Conservation (phyloP, 495 filamentous ascomycete species). For the Lepidopterella palustris region DNA sequence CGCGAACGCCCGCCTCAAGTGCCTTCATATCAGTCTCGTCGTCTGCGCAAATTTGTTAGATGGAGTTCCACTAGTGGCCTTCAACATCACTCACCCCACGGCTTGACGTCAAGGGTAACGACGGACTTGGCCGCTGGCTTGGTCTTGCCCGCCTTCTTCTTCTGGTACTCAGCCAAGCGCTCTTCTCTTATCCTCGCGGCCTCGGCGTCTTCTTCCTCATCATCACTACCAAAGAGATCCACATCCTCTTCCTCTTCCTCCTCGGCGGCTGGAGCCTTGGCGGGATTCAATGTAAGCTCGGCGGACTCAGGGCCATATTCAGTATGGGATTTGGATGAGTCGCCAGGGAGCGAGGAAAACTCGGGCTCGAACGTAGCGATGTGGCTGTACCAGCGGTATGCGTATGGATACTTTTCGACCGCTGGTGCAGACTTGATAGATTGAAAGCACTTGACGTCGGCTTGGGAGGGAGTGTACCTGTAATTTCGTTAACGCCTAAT, state of each 20-base stretch:
- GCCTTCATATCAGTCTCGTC: constrained; percentile 86
- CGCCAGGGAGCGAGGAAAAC: constrained; percentile 85
- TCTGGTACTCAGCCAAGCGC: constrained; percentile 85
- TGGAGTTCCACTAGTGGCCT: background rate
- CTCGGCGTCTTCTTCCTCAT: constrained; percentile 89
- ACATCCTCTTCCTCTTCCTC: constrained; percentile 69
- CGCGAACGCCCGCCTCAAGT: constrained; percentile 74
- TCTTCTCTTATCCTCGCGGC: constrained; percentile 75
- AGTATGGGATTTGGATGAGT: constrained; percentile 79
- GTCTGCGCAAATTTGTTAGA: constrained; percentile 46
- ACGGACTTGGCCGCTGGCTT: constrained; percentile 93
- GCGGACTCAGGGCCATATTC: constrained; percentile 82
- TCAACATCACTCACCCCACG: constrained; percentile 75
- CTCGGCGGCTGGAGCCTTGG: constrained; percentile 67
- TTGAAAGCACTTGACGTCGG: constrained; percentile 93
- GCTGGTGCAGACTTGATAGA: constrained; percentile 69
- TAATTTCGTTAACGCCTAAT: constrained; percentile 12
- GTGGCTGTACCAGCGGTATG: constrained; percentile 98
- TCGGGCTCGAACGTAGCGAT: constrained; percentile 84
- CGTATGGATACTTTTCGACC: constrained; percentile 82
- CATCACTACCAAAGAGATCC: constrained; percentile 82
- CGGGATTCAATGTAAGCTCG: constrained; percentile 71
- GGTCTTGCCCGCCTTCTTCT: constrained; percentile 90
- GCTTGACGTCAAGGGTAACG: constrained; percentile 94
- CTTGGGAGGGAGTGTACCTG: constrained; percentile 83